A percentile compares a stretch with the other conserved stretches of the same genome.
Evolutionary conservation across 352 stramenopile species (phyloP).

Genomic region (Phytopythium ostracodes): DNA sequence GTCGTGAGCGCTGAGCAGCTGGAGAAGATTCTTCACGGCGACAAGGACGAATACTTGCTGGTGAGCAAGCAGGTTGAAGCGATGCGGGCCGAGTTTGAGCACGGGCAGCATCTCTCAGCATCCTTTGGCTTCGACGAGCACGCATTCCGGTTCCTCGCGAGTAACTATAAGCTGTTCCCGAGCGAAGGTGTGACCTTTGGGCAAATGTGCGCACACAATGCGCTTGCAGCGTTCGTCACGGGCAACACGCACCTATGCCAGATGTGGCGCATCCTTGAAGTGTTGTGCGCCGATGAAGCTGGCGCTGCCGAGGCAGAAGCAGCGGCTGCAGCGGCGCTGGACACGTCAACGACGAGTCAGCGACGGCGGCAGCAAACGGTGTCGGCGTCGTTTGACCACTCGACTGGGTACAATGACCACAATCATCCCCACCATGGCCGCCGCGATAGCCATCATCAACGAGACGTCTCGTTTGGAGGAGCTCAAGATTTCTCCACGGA

Average conservation of each 20-base stretch:
- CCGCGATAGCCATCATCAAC: background rate
- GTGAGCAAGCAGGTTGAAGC: slow-evolving; percentile 48
- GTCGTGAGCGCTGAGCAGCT: slow-evolving; percentile 51
- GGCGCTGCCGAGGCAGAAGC: slow-evolving; percentile 3
- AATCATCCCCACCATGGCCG: background rate
- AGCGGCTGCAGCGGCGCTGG: background rate
- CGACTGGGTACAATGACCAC: slow-evolving; percentile 3
- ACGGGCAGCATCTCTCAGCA: slow-evolving; percentile 64
- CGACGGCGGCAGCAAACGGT: background rate
- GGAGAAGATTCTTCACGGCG: slow-evolving; percentile 66
- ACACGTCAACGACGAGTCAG: slow-evolving; percentile 4
- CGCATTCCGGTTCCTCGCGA: slow-evolving; percentile 78
- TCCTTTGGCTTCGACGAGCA: slow-evolving; percentile 86
- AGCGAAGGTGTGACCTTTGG: slow-evolving; percentile 41
- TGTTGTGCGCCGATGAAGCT: slow-evolving; percentile 57
- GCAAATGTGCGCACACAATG: slow-evolving; percentile 81
- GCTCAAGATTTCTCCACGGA: background rate
- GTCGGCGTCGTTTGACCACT: slow-evolving; percentile 2
- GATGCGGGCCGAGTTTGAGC: slow-evolving; percentile 65
- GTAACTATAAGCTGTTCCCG: slow-evolving; percentile 58
- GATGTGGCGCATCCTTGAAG: slow-evolving; percentile 85
- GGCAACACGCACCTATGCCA: slow-evolving; percentile 72
- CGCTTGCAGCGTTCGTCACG: slow-evolving; percentile 68
- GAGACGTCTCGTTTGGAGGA: slow-evolving; percentile 3
- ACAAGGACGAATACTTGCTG: slow-evolving; percentile 52